Conservation (phyloP, 1,284 basidiomycete species). For the Ceratobasidium sp. region DNA sequence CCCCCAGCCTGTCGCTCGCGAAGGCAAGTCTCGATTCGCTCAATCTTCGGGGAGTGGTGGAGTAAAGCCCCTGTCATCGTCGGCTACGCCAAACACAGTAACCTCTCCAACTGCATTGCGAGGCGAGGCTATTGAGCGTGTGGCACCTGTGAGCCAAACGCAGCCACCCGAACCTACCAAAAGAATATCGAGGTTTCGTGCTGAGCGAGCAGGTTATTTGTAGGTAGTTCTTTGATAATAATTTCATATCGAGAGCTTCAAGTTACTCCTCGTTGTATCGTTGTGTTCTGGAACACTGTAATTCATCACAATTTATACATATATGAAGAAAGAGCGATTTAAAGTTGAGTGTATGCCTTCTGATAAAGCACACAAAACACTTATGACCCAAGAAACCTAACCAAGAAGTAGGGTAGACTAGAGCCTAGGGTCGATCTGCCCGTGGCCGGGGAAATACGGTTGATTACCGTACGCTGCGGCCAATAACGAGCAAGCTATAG, state of each 20-base stretch:
- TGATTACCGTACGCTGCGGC: too few relatives aligned
- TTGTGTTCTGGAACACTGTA: too few relatives aligned
- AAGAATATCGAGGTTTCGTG: constrained; percentile 62
- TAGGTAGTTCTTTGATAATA: neutral
- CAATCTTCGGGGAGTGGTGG: constrained; percentile 45
- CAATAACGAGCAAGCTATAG: too few relatives aligned
- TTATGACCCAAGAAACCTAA: too few relatives aligned
- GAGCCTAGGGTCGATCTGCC: too few relatives aligned
- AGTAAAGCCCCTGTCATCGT: constrained; percentile 58
- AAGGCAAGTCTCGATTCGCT: constrained; percentile 21
- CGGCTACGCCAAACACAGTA: constrained; percentile 55
- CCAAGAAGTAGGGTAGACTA: too few relatives aligned
- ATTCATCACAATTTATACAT: too few relatives aligned
- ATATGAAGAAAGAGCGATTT: too few relatives aligned
- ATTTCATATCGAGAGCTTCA: too few relatives aligned
- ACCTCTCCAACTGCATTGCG: constrained; percentile 49
- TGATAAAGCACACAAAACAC: too few relatives aligned
- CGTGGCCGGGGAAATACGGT: too few relatives aligned
- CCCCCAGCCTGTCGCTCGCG: constrained; percentile 44
- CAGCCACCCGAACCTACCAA: constrained; percentile 47
- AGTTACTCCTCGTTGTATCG: neutral
- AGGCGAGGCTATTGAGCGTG: constrained; percentile 35
- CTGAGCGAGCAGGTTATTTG: constrained; percentile 52
- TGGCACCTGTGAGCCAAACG: constrained; percentile 41
- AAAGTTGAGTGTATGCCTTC: too few relatives aligned